Evolutionary conservation across 768 basidiomycete species (phyloP), one percentile per base, ranked within the genome.

Genomic region (Leccinellum luteum): DNA sequence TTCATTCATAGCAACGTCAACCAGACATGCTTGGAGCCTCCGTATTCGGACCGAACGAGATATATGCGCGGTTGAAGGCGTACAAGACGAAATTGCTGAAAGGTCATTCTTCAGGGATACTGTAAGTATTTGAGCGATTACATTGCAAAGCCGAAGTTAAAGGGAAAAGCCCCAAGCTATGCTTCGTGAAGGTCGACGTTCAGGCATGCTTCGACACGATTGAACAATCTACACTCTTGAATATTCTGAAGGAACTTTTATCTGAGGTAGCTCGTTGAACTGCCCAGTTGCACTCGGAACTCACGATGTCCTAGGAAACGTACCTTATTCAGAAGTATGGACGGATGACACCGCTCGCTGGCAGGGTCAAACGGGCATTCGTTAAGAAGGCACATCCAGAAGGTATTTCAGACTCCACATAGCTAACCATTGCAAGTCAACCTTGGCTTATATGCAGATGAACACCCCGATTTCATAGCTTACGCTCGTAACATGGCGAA

Each of bases 161-260:
- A 32, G 47, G n/a, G 50, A 56, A 7, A 52, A 96, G 95, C 35
- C 93, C 95, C 0, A 85, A 85, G 60, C 73, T 98, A 6, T 98
- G 94, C 72, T 96, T 99, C 65, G 95, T 94, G 51, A 99, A 99
- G 72, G 84, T 97, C 25, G 97, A 99, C 68, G 94, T 98, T 17
- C 89, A 89, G 59, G 88, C 96, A 7, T 97, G 94, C 64, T 99
- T 98, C 76, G 97, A 99, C 73, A 93, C 90, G 0, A 98, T 98
- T 57, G 86, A 93, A 32, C 97, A 98, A 71, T 79, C 82, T 8
- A 94, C 88, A 65, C 74, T 99, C 45, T 73, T 98, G 31, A 78
- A 83, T 38, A 91, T 99, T 35, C 72, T 98, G 27, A 79, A 81
- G 10, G 74, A 83, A 3, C 66, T 98, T 3, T 77, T 99, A 49